Percentiles rank a stretch among this genome's conserved stretches.
Evolutionary conservation across 352 stramenopile genomes (phyloP).

Genomic region (Globisporangium megalacanthum): DNA sequence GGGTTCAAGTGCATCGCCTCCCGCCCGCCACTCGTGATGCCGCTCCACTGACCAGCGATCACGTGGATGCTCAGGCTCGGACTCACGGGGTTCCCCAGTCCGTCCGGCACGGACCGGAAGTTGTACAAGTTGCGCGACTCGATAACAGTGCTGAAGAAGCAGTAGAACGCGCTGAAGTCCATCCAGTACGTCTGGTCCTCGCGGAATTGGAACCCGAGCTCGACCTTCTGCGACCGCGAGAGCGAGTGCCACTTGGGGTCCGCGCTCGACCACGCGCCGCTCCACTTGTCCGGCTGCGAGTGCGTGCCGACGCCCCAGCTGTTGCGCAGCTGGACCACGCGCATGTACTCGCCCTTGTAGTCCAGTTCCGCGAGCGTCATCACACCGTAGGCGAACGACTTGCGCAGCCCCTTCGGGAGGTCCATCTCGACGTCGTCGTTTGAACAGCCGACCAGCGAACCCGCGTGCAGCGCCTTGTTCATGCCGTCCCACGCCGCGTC

Average conservation of each 20-base stretch:
- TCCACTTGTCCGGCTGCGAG: constrained; percentile 62
- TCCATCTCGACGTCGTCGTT: constrained; percentile 66
- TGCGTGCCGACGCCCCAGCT: constrained; percentile 67
- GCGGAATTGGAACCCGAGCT: constrained; percentile 73
- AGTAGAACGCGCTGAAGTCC: constrained; percentile 73
- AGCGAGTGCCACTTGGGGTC: constrained; percentile 70
- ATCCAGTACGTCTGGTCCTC: constrained; percentile 82
- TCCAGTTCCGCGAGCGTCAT: constrained; percentile 72
- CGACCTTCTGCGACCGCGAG: constrained; percentile 67
- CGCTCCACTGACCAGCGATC: constrained; percentile 73
- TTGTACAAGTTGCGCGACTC: constrained; percentile 84
- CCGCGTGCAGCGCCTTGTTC: constrained; percentile 34
- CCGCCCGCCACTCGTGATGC: constrained; percentile 66
- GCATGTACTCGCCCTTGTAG: constrained; percentile 43
- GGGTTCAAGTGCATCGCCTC: constrained; percentile 83
- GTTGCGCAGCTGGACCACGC: constrained; percentile 75
- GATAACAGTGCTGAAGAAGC: constrained; percentile 71
- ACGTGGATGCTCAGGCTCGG: constrained; percentile 72
- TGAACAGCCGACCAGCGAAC: constrained; percentile 64
- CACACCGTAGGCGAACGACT: constrained; percentile 68
- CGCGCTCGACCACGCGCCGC: constrained; percentile 60
- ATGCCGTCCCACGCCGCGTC: constrained; percentile 53
- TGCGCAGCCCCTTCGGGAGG: constrained; percentile 55
- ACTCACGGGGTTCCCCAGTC: constrained; percentile 44
- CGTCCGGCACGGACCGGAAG: constrained; percentile 59